Evolutionary conservation across 345 rosid species (phyloP), one percentile per base, ranked within the genome.

Genomic region (Boechera divaricarpa): DNA sequence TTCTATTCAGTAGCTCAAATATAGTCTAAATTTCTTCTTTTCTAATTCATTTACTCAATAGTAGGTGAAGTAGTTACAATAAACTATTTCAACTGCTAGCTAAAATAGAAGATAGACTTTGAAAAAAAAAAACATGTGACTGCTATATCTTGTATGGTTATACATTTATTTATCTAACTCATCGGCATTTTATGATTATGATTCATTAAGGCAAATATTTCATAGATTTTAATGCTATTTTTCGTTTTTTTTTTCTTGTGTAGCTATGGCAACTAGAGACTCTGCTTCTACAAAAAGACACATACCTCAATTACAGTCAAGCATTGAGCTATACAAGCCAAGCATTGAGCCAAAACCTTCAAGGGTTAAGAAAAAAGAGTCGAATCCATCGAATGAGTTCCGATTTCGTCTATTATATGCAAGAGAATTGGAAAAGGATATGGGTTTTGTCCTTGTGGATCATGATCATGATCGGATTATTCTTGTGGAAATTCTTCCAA

Each of bases 201-300:
- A 57, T 36, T 28, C 41, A 69, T 53, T 35, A 45, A 35, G 53
- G 32, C 35, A 77, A 60, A 48, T 0, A 51, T 58, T 67, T 35
- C 69, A 7, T 44, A 9, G 38, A 11, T 28, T 28, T 29, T 29
- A 39, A 45, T 63, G 51, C 48, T 48, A 13, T 21, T 53, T 38
- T 10, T 39, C 10, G 10, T 3, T 60, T 13, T 42, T 3, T 33
- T 28, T 39, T 71, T 38, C 73, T 72, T 76, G 54, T 83, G 84
- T 84, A 95, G 99, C 89, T 95, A 69, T 92, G 99, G 99, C 99
- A 95, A 84, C 81, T 95, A 59, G 99, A 95, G 87, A 95, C 99
- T 3, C 86, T 95, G 61, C 97, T 95, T 64, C 82, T 95, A 52
- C 99, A 95, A 59, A 95, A 91, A 81, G 99, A 95, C 80, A 95